phyloP scores from a whole-genome alignment of 2,329 filamentous ascomycete species.

The Aschersonia sp. region DNA sequence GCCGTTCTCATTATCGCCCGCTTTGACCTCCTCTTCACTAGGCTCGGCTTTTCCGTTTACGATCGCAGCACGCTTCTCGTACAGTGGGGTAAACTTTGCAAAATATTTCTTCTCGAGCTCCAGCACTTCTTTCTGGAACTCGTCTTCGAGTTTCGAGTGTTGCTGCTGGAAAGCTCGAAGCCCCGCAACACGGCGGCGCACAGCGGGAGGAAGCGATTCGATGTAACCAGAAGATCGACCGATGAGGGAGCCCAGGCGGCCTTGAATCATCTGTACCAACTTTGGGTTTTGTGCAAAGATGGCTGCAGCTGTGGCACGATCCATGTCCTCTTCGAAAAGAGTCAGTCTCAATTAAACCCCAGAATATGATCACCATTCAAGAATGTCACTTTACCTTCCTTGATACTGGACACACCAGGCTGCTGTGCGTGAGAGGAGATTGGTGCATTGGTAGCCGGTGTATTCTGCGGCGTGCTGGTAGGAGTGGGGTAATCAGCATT shows the following conservation, averaged over 20 bases:
- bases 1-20: slow-evolving; percentile 66
- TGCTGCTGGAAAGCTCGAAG: slow-evolving; percentile 98
- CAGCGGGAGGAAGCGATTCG: slow-evolving; percentile 78
- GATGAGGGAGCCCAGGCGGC: slow-evolving; percentile 82
- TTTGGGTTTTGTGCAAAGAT: slow-evolving; percentile 93
- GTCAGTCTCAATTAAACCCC: neutral
- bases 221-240: slow-evolving; percentile 95
- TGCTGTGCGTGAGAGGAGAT: slow-evolving; percentile 97
- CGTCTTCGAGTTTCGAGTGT: slow-evolving; percentile 92
- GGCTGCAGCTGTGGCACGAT: slow-evolving; percentile 72
- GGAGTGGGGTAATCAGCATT: slow-evolving; percentile 23
- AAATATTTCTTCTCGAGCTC: slow-evolving; percentile 99
- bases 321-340: slow-evolving; percentile 60
- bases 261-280: slow-evolving; percentile 94
- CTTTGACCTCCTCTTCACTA: slow-evolving; percentile 71
- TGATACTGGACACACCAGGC: slow-evolving; percentile 86
- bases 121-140: slow-evolving; percentile 97
- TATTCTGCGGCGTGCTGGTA: slow-evolving; percentile 90
- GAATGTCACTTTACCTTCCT: slow-evolving; percentile 61
- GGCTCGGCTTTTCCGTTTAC: slow-evolving; percentile 81
- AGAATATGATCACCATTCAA: neutral
- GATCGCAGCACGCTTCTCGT: slow-evolving; percentile 86
- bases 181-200: slow-evolving; percentile 86
- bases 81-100: slow-evolving; percentile 93
- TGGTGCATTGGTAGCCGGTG: slow-evolving; percentile 84